Evolutionary conservation across 495 filamentous ascomycete species (phyloP).

Genomic region (Sabuloglossum arenarium): DNA sequence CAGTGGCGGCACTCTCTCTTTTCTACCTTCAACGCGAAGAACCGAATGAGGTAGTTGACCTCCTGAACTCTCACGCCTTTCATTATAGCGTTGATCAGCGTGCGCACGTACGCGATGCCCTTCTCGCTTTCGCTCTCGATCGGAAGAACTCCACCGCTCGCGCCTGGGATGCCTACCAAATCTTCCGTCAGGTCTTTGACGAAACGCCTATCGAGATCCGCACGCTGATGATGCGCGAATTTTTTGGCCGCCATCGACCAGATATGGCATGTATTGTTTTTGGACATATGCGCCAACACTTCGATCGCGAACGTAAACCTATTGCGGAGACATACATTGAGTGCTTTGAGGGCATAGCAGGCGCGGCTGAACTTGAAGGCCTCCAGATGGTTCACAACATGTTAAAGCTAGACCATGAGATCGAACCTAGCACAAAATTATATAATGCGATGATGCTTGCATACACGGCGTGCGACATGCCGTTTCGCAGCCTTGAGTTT

Average conservation of each 20-base stretch:
- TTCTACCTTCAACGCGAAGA: conserved; percentile 54
- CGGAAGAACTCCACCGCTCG: conserved; percentile 32
- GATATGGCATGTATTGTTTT: conserved; percentile 77
- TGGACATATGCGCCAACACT: conserved; percentile 65
- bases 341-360: conserved; percentile 57
- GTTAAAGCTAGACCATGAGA: conserved; percentile 65
- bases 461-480: conserved; percentile 43
- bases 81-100: conserved; percentile 45
- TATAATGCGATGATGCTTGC: conserved; percentile 75
- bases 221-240: conserved; percentile 54
- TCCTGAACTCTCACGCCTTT: conserved; percentile 45
- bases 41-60: conserved; percentile 50
- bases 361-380: conserved; percentile 36
- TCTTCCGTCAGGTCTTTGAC: conserved; percentile 57
- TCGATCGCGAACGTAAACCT: conserved; percentile 33
- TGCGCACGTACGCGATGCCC: conserved; percentile 32
- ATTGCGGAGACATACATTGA: conserved; percentile 50
- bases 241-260: conserved; percentile 53
- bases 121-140: conserved; percentile 46
- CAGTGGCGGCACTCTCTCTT: conserved; percentile 45
- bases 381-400: conserved; percentile 68
- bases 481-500: conserved; percentile 44
- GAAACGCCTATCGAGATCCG: conserved; percentile 42
- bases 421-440: conserved; percentile 56
- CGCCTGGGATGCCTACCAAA: conserved; percentile 64